Percentiles rank a stretch among this genome's conserved stretches.
Evolutionary conservation across 1,139 yeast species (phyloP).

Genomic region (Kodamaea plutei): DNA sequence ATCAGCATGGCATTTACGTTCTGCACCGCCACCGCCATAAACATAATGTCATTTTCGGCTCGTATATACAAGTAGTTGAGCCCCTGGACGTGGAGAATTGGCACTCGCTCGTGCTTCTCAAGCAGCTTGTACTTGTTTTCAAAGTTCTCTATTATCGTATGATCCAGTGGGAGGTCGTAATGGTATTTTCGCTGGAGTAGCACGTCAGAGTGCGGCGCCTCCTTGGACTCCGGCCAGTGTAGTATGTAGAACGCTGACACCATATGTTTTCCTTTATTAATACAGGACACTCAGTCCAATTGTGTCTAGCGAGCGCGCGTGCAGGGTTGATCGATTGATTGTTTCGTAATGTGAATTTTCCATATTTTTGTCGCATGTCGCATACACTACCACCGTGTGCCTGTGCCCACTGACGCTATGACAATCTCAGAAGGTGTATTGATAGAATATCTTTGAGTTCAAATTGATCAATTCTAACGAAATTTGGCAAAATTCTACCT

Average conservation of each 20-base stretch:
- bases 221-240: conserved; percentile 31
- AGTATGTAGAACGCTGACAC: conserved; percentile 38
- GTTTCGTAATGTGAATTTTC: too few species aligned
- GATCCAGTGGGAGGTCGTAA: conserved; percentile 28
- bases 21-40: conserved; percentile 29
- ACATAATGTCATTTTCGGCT: conserved; percentile 27
- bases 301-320: too few species aligned
- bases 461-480: too few species aligned
- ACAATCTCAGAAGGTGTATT: too few species aligned
- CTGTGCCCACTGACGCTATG: too few species aligned
- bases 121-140: conserved; percentile 22
- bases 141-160: conserved; percentile 23
- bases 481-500: too few species aligned
- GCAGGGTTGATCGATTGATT: too few species aligned
- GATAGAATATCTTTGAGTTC: too few species aligned
- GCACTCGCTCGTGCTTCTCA: conserved; percentile 24
- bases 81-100: conserved; percentile 28
- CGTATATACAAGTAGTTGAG: conserved; percentile 29
- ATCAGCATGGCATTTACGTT: conserved; percentile 43
- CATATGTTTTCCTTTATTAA: conserved; percentile 21
- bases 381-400: too few species aligned
- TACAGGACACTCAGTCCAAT: too few species aligned
- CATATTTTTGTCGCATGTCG: too few species aligned
- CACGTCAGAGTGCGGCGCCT: conserved; percentile 31
- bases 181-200: conserved; percentile 36